phyloP scores from a whole-genome alignment of 2,329 filamentous ascomycete genomes.

The Metarhizium robertsii region DNA sequence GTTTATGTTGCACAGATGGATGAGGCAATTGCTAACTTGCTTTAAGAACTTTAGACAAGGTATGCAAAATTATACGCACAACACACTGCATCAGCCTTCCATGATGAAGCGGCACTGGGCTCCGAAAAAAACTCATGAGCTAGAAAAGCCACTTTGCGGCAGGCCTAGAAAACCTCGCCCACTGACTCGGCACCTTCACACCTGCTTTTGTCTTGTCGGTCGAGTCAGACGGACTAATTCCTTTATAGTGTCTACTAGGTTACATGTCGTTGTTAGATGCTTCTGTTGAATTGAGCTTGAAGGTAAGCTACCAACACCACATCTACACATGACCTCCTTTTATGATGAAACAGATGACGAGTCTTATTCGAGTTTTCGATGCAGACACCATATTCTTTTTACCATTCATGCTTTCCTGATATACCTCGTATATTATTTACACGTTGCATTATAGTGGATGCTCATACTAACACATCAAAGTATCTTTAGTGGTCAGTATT shows the following conservation, averaged over 20 bases:
- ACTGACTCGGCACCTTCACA: slow-evolving; percentile 52
- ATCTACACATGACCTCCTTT: neutral
- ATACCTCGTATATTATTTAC: slow-evolving; percentile 6
- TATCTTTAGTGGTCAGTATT: slow-evolving; percentile 13
- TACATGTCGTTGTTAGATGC: neutral
- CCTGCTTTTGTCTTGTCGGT: neutral
- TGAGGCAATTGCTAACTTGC: slow-evolving; percentile 20
- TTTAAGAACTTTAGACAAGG: slow-evolving; percentile 20
- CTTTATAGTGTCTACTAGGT: slow-evolving; percentile 7
- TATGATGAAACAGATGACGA: slow-evolving; percentile 50
- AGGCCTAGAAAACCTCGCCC: slow-evolving; percentile 99
- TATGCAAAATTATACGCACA: slow-evolving; percentile 17
- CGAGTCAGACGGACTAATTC: neutral
- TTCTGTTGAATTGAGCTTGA: neutral
- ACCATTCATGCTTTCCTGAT: slow-evolving; percentile 65
- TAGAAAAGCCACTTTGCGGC: slow-evolving; percentile 82
- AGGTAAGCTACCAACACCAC: slow-evolving; percentile 1
- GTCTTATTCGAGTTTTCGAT: slow-evolving; percentile 67
- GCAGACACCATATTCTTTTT: slow-evolving; percentile 54
- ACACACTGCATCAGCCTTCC: slow-evolving; percentile 18
- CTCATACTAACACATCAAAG: slow-evolving; percentile 13
- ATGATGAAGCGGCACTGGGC: slow-evolving; percentile 98
- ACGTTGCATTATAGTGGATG: neutral
- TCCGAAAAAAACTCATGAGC: slow-evolving; percentile 72
- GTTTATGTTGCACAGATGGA: slow-evolving; percentile 2